A percentile compares a stretch with the other conserved stretches of the same genome.
These are phyloP conservation scores for Mortierella claussenii DNA, from an alignment of 192 early-diverging fungal genomes.

Conservation along the genomic window DNA sequence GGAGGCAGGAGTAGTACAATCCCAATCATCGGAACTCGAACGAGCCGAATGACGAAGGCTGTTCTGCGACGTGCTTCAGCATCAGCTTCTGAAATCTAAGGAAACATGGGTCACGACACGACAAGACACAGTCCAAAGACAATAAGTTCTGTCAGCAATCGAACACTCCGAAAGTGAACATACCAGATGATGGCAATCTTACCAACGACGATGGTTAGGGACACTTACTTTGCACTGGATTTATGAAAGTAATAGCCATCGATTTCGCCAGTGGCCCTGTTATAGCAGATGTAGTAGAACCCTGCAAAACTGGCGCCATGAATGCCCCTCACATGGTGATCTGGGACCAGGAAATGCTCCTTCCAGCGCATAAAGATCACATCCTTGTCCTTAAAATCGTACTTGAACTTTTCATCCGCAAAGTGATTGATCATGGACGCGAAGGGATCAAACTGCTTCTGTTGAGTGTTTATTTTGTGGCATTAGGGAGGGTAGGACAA, in stretches of 20 bases:
- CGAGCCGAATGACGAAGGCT: slow-evolving; percentile 10
- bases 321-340: slow-evolving; percentile 80
- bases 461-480: not conserved
- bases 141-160: no score
- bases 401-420: slow-evolving; percentile 60
- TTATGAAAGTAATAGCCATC: slow-evolving; percentile 76
- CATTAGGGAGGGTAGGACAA: not conserved
- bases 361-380: slow-evolving; percentile 94
- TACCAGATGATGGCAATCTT: not conserved
- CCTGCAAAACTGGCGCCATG: slow-evolving; percentile 89
- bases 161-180: not conserved
- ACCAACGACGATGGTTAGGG: not conserved
- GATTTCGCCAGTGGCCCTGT: slow-evolving; percentile 68
- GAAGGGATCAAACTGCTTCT: slow-evolving; percentile 64
- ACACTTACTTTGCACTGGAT: slow-evolving; percentile 62
- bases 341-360: slow-evolving; percentile 90
- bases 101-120: not conserved
- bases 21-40: slow-evolving; percentile 9
- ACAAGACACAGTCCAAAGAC: not conserved
- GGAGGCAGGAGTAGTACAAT: no score
- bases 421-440: slow-evolving; percentile 57
- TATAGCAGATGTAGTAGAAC: slow-evolving; percentile 88
- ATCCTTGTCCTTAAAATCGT: slow-evolving; percentile 62
- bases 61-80: slow-evolving; percentile 21
- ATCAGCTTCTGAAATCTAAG: slow-evolving; percentile 30